Conservation (phyloP, 306 rosid species). For the Cicer arietinum region DNA sequence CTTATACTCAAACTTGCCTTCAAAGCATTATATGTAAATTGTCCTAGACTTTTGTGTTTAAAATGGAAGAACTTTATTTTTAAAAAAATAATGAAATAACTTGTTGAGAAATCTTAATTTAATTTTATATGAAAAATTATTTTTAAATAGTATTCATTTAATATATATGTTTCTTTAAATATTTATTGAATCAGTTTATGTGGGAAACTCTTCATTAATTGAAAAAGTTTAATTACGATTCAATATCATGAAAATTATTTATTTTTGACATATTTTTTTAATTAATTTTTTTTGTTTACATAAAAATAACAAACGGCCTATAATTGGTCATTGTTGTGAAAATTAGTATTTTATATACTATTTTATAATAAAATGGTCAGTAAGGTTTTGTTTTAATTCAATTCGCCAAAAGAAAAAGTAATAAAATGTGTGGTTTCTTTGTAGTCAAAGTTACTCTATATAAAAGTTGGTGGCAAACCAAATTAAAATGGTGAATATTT, state of each 20-base stretch:
- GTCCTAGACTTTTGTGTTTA: neutral
- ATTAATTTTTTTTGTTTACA: neutral
- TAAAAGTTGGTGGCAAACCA: constrained; percentile 5
- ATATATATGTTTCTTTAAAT: too few relatives aligned
- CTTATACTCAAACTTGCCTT: constrained; percentile 1
- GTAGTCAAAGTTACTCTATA: constrained; percentile 5
- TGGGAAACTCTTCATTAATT: neutral
- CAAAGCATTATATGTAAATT: neutral
- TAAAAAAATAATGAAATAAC: neutral
- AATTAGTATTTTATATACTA: neutral
- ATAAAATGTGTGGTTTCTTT: neutral
- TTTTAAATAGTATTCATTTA: neutral
- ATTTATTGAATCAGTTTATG: neutral
- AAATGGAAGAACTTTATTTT: neutral
- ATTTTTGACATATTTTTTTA: neutral
- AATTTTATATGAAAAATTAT: neutral
- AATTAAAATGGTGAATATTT: neutral
- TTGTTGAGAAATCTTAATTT: neutral
- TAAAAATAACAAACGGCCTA: neutral
- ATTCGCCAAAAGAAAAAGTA: neutral
- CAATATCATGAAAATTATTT: neutral
- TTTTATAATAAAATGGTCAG: neutral
- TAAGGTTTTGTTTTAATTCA: neutral
- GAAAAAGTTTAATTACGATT: neutral
- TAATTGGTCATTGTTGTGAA: neutral